Evolutionary conservation across 2,329 filamentous ascomycete species (phyloP), one percentile per base, ranked within the genome.

Genomic region (Pestalotiopsis fici): DNA sequence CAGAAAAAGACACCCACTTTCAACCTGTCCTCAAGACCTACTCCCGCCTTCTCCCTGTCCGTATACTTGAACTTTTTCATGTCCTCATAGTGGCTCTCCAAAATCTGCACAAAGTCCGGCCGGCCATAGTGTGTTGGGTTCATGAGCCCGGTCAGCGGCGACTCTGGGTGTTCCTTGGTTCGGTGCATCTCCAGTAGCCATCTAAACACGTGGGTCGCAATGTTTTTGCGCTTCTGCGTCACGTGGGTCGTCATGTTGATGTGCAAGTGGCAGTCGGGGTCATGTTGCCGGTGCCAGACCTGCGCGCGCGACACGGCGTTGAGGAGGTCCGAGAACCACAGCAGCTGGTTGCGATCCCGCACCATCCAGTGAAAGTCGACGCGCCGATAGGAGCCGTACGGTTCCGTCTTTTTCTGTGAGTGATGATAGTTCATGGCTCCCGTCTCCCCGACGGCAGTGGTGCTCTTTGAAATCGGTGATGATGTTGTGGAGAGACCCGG

Each of bases 301-400:
- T 83, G 80, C 4, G 77, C 78, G n/a, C 71, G 71, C 1, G 78
- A 80, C 2, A 85, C 82, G 13, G 79, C 75, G 71, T 88, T 88
- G 4, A 88, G 80, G 0, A 88, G 81, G 69, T 87, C 83, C 0
- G 86, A 86, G 64, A 89, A 85, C 87, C 87, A 88, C 3, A 85
- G 78, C 0, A 89, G 80, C 63, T 86, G 81, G 74, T 88, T 87
- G 66, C 82, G 81, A 59, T 88, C 86, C 25, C 86, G 84, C 0
- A 88, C 86, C 69, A 86, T 87, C 87, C 87, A 89, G 75, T 89
- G 86, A 67, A 89, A 88, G 71, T 89, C 87, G 1, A 88, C 83
- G 3, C 86, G 81, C 39, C 86, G 82, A 69, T 85, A 83, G 66
- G 37, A 23, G 0, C 25, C 59, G 37, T 62, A 12, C 3, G 59